phyloP scores from a whole-genome alignment of 208 protist genomes.

The Tritrichomonas foetus region DNA sequence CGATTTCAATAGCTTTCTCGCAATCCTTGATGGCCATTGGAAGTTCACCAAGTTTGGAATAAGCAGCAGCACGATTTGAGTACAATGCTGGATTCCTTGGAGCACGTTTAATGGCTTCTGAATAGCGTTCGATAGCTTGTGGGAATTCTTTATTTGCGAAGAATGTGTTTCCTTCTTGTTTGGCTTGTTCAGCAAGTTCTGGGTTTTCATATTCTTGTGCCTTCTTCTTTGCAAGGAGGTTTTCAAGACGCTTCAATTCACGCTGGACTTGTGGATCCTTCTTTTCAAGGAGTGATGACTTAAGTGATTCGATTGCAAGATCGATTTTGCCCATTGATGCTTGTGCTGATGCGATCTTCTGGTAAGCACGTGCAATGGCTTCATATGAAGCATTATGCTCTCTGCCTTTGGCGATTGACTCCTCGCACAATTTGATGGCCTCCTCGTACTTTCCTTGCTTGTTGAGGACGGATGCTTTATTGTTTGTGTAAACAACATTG shows the following conservation, averaged over 20 bases:
- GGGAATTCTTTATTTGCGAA: constrained; percentile 33
- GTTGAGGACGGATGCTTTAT: background rate
- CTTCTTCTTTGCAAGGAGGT: background rate
- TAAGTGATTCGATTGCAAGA: background rate
- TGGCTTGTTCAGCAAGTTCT: constrained; percentile 30
- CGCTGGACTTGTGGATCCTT: background rate
- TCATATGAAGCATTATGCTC: background rate
- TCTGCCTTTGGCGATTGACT: background rate
- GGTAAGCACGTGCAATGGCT: background rate
- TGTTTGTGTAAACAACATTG: constrained; percentile 36
- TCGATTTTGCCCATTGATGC: background rate
- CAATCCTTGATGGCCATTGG: constrained; percentile 42
- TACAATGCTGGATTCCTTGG: constrained; percentile 35
- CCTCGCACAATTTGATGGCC: background rate
- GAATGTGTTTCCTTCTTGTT: constrained; percentile 41
- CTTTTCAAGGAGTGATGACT: background rate
- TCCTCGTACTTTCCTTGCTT: background rate
- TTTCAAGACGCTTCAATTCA: background rate
- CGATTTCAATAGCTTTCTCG: constrained; percentile 36
- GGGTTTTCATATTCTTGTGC: background rate
- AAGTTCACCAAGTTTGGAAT: constrained; percentile 41
- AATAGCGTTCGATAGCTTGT: constrained; percentile 41
- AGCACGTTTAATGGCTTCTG: constrained; percentile 41
- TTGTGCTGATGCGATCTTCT: background rate
- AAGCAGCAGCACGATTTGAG: constrained; percentile 42